These are phyloP conservation scores for Russula ochroleuca DNA, from an alignment of 768 basidiomycete species.

Conservation along the genomic window DNA sequence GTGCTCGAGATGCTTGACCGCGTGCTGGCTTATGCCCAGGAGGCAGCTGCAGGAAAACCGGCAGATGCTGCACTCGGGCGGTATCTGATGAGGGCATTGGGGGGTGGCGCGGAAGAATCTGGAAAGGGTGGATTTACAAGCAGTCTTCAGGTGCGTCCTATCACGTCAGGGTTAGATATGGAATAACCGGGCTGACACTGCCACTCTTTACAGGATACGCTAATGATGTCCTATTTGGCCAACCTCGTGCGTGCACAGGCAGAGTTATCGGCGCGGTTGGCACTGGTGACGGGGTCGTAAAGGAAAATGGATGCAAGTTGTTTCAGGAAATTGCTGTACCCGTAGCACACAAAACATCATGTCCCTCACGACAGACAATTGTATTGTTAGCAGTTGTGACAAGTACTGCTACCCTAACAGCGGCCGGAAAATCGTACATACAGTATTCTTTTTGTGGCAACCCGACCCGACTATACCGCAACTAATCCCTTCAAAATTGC, in stretches of 20 bases:
- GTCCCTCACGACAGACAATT: not conserved
- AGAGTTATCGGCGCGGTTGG: slow-evolving; percentile 84
- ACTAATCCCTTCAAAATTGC: slow-evolving; percentile 73
- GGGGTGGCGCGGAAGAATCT: slow-evolving; percentile 60
- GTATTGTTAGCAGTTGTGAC: not conserved
- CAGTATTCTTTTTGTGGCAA: not conserved
- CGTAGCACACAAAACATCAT: slow-evolving; percentile 1
- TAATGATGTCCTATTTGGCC: slow-evolving; percentile 93
- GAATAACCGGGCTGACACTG: slow-evolving; percentile 25
- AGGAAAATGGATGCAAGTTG: slow-evolving; percentile 24
- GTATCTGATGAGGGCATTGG: slow-evolving; percentile 84
- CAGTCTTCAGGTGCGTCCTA: slow-evolving; percentile 57
- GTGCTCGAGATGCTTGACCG: slow-evolving; percentile 80
- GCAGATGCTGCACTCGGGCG: slow-evolving; percentile 85
- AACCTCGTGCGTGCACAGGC: slow-evolving; percentile 92
- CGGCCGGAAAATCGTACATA: not conserved
- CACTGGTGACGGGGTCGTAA: slow-evolving; percentile 51
- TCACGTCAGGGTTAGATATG: slow-evolving; percentile 1
- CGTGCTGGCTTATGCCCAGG: slow-evolving; percentile 78
- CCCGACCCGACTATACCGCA: slow-evolving; percentile 34
- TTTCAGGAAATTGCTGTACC: slow-evolving; percentile 18
- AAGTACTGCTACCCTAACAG: not conserved
- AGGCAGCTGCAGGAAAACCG: slow-evolving; percentile 68
- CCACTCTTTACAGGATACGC: slow-evolving; percentile 57
- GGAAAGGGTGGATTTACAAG: slow-evolving; percentile 75